These are phyloP conservation scores for Syzygium oleosum DNA, from an alignment of 345 rosid genomes.

Conservation along the genomic window DNA sequence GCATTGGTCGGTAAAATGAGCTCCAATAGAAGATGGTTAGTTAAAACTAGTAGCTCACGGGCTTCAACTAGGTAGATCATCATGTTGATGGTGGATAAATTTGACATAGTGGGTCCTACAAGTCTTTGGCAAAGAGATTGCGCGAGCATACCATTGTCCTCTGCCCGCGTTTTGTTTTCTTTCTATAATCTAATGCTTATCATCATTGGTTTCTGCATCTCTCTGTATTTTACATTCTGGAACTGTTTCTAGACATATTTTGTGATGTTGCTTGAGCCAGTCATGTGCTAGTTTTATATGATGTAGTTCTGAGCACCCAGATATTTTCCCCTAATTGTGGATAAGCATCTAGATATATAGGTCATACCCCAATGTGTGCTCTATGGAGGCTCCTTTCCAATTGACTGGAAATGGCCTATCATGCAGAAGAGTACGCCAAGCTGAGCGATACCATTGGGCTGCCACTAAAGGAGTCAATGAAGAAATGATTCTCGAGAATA, in stretches of 20 bases:
- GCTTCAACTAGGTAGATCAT: background rate
- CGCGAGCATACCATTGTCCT: background rate
- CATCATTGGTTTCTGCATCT: background rate
- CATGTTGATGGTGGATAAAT: too few relatives aligned
- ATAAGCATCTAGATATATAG: background rate
- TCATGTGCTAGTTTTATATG: too few relatives aligned
- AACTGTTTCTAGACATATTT: background rate
- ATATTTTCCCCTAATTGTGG: too few relatives aligned
- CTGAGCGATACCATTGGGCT: slow-evolving; percentile 85
- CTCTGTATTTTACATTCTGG: background rate
- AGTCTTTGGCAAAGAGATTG: too few relatives aligned
- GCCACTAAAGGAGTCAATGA: slow-evolving; percentile 88
- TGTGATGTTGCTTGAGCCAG: too few relatives aligned
- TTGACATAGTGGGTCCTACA: too few relatives aligned
- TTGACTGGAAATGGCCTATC: background rate
- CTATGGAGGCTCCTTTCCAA: background rate
- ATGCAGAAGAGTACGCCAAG: slow-evolving; percentile 62
- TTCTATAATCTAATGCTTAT: background rate
- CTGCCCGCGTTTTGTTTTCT: background rate
- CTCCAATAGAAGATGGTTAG: background rate
- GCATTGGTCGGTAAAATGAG: background rate
- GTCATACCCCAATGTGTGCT: background rate
- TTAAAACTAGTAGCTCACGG: background rate
- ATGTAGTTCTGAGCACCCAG: too few relatives aligned
- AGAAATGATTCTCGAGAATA: slow-evolving; percentile 52